Base-by-base conservation (phyloP, 2,329 filamentous ascomycete species). In the Pseudogymnoascus destructans region DNA sequence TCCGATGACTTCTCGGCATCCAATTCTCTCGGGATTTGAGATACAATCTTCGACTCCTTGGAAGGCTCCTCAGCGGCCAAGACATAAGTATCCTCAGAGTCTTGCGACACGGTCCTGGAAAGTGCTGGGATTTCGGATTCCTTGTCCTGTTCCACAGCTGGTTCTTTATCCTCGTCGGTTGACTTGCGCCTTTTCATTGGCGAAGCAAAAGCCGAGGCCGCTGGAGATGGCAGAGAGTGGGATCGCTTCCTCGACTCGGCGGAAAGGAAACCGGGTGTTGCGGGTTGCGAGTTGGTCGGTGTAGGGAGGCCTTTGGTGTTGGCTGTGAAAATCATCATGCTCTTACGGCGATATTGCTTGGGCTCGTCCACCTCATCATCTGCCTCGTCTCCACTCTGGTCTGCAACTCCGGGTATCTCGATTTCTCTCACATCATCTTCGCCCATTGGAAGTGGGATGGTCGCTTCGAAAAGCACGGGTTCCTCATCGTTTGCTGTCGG, bases 401-500 rank as follows among this genome's bases (percentile, higher is more conserved):
- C 70, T 0, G 78, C 80, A 4, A 89, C 75, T 0, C 86, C 86
- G 3, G 87, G 86, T 46, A 89, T 79, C 66, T 93, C 87, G 40
- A 95, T 93, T 68, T 95, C 89, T 49, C 85, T 79, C 6, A 92
- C 73, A 66, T 95, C 89, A 54, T 82, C 78, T 33, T 81, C 76
- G 21, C 75, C 75, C 38, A 84, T 73, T 0, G 87, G 87, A 8
- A 93, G 73, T n/a, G 87, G 82, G 61, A 91, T 79, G 38, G 76
- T 75, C 5, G 80, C 77, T 7, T 84, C 77, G 57, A 63, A 33
- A 21, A 55, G 57, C 32, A 68, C 64, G 46, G 63, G 54, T 58
- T 62, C 60, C 23, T 66, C 57, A 15, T 64, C 60, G 11, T 63
- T 61, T 38, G 63, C 61, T 38, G 65, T 55, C 15, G 62, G 59